Evolutionary conservation across 192 early-diverging fungal genomes (phyloP).

Genomic region (Coemansia sp.): DNA sequence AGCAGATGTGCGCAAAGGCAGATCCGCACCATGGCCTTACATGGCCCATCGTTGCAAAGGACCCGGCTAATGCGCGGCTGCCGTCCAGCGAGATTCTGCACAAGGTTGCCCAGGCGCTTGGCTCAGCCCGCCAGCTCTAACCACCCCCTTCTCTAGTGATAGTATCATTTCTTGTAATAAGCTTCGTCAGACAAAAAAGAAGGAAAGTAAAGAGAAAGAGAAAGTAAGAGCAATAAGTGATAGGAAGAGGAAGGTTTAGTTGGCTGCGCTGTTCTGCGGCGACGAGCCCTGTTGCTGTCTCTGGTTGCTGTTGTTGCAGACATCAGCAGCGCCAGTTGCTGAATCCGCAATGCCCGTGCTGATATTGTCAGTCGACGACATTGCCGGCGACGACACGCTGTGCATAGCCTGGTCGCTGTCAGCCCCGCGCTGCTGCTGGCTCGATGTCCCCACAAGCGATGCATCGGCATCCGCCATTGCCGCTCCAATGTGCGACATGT

Average conservation of each 20-base stretch:
- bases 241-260: not conserved
- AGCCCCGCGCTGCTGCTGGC: constrained; percentile 13
- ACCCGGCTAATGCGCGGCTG: constrained; percentile 42
- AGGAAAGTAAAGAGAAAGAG: not conserved
- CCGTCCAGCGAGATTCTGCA: constrained; percentile 17
- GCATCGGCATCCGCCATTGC: constrained; percentile 26
- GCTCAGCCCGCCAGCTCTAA: constrained; percentile 9
- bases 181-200: not conserved
- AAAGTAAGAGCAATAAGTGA: not conserved
- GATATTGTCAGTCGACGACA: constrained; percentile 8
- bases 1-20: constrained; percentile 69
- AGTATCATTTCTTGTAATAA: not conserved
- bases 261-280: constrained; percentile 9
- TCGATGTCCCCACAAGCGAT: constrained; percentile 24
- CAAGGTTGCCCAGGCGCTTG: constrained; percentile 24
- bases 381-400: constrained; percentile 28
- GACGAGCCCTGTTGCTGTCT: constrained; percentile 11
- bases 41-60: constrained; percentile 84
- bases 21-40: constrained; percentile 88
- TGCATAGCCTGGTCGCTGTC: constrained; percentile 15
- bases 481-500: constrained; percentile 19
- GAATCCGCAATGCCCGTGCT: constrained; percentile 5
- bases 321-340: not conserved
- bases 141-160: too few species aligned
- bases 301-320: constrained; percentile 2